Evolutionary conservation across 306 rosid genomes (phyloP).

Genomic region (Vigna reflexopilosa): DNA sequence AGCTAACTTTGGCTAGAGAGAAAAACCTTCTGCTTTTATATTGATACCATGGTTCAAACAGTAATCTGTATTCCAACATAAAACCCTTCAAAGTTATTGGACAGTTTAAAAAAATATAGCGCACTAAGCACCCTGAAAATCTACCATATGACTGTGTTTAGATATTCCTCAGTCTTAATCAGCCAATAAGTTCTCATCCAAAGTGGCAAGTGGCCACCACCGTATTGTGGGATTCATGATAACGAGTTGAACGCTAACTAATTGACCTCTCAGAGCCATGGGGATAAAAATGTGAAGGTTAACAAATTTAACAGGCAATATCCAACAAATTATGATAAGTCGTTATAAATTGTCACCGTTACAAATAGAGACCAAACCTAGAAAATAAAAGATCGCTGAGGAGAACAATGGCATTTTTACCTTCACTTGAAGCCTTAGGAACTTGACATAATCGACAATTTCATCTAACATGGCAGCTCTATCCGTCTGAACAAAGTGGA

Average conservation of each 20-base stretch:
- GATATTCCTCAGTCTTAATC: constrained; percentile 3
- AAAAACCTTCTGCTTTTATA: constrained; percentile 12
- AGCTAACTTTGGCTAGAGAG: constrained; percentile 16
- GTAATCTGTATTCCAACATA: constrained; percentile 16
- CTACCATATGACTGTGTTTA: constrained; percentile 15
- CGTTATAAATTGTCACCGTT: constrained; percentile 8
- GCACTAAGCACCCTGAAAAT: constrained; percentile 14
- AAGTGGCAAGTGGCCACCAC: constrained; percentile 39
- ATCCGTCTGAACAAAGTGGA: constrained; percentile 69
- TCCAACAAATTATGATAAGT: not conserved
- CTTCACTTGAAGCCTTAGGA: constrained; percentile 98
- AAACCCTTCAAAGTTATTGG: constrained; percentile 2
- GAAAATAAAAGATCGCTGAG: constrained; percentile 26
- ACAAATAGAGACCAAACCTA: not conserved
- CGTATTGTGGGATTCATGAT: constrained; percentile 27
- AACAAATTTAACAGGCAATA: constrained; percentile 6
- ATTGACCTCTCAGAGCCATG: constrained; percentile 13
- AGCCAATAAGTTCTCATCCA: constrained; percentile 26
- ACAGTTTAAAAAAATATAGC: not conserved
- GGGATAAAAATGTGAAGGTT: constrained; percentile 16
- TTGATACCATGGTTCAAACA: constrained; percentile 17
- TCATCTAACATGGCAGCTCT: constrained; percentile 99
- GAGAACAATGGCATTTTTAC: constrained; percentile 47
- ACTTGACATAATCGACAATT: constrained; percentile 97
- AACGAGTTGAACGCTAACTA: constrained; percentile 34